Conservation (phyloP, 345 rosid species). For the Pugionium cornutum region DNA sequence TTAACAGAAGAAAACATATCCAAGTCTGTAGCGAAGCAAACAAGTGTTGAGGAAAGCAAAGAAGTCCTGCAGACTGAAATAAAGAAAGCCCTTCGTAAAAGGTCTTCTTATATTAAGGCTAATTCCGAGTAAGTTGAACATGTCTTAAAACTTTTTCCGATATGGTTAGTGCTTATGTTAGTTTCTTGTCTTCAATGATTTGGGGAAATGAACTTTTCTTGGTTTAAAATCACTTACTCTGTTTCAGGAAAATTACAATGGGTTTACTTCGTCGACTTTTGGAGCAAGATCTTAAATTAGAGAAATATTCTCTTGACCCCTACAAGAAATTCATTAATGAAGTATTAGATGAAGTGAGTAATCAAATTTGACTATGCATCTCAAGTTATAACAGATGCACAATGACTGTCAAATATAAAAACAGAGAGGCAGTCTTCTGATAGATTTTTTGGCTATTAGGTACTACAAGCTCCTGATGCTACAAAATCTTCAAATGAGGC, state of each 20-base stretch:
- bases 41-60: slow-evolving; percentile 43
- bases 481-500: slow-evolving; percentile 42
- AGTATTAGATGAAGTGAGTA: slow-evolving; percentile 65
- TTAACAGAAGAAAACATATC: slow-evolving; percentile 46
- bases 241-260: slow-evolving; percentile 70
- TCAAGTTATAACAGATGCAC: slow-evolving; percentile 1
- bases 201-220: slow-evolving; percentile 1
- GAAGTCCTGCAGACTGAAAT: slow-evolving; percentile 57
- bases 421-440: not conserved
- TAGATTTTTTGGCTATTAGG: slow-evolving; percentile 13
- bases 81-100: slow-evolving; percentile 61
- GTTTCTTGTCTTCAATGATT: not conserved
- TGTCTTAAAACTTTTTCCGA: slow-evolving; percentile 28
- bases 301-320: slow-evolving; percentile 64
- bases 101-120: slow-evolving; percentile 62
- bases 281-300: slow-evolving; percentile 81
- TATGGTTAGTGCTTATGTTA: not conserved
- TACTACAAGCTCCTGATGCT: slow-evolving; percentile 40
- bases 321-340: slow-evolving; percentile 61
- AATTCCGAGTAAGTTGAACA: slow-evolving; percentile 69
- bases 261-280: slow-evolving; percentile 75
- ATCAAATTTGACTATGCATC: not conserved
- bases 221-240: not conserved
- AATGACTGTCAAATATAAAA: not conserved
- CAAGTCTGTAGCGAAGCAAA: slow-evolving; percentile 43